Percentiles rank a stretch among this genome's conserved stretches.
Evolutionary conservation across 345 rosid species (phyloP).

Genomic region (Toxicodendron radicans): DNA sequence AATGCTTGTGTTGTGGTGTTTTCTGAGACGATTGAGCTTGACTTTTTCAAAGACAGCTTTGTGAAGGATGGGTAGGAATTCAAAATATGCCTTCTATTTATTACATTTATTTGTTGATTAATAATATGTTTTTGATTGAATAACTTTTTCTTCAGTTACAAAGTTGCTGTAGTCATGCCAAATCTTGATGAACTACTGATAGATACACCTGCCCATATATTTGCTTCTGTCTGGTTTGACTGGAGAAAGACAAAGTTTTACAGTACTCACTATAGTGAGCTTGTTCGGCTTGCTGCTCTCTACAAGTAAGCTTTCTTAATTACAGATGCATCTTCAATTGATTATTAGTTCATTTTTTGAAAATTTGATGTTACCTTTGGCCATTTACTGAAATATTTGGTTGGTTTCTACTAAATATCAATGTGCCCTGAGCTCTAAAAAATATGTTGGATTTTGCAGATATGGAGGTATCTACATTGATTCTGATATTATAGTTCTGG

Average conservation of each 20-base stretch:
- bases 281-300: slow-evolving; percentile 77
- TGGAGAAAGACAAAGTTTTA: slow-evolving; percentile 85
- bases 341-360: not conserved
- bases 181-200: slow-evolving; percentile 85
- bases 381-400: not conserved
- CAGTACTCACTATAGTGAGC: slow-evolving; percentile 86
- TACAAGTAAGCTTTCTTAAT: slow-evolving; percentile 59
- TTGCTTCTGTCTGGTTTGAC: slow-evolving; percentile 83
- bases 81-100: not conserved
- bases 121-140: slow-evolving; percentile 18
- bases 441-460: slow-evolving; percentile 46
- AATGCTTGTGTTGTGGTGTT: slow-evolving; percentile 84
- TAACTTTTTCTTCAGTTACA: slow-evolving; percentile 45
- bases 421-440: not conserved
- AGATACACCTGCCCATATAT: slow-evolving; percentile 63
- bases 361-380: no score
- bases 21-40: slow-evolving; percentile 86
- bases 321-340: not conserved
- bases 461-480: slow-evolving; percentile 92
- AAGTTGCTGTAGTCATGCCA: slow-evolving; percentile 90
- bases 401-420: not conserved
- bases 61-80: slow-evolving; percentile 79
- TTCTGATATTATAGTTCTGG: slow-evolving; percentile 78
- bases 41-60: slow-evolving; percentile 80
- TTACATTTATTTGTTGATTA: slow-evolving; percentile 13